phyloP scores from a whole-genome alignment of 2,329 filamentous ascomycete species.

The Botryotinia narcissicola region DNA sequence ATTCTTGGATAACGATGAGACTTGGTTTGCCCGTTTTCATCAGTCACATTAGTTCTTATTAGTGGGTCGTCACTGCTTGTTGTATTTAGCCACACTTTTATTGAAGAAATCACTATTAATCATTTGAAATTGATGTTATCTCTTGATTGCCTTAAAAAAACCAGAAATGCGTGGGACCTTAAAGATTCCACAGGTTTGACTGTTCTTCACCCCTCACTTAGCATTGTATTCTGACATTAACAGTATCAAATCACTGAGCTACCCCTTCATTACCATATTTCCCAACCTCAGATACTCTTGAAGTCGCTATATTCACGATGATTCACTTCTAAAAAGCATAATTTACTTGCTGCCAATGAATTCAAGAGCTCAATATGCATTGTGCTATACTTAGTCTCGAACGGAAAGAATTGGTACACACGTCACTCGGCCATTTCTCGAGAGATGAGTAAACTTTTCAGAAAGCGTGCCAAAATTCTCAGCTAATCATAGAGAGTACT shows the following conservation, averaged over 20 bases:
- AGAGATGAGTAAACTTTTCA: neutral
- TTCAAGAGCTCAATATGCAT: neutral
- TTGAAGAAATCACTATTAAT: neutral
- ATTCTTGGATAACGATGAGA: neutral
- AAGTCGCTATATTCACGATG: neutral
- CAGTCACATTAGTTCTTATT: neutral
- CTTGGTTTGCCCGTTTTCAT: neutral
- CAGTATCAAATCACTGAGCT: too few relatives aligned
- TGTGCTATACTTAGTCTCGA: neutral
- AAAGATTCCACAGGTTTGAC: neutral
- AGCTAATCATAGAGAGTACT: too few relatives aligned
- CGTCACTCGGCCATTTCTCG: neutral
- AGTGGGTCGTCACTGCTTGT: neutral
- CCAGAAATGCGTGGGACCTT: neutral
- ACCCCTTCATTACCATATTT: neutral
- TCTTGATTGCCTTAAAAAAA: neutral
- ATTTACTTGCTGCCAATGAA: neutral
- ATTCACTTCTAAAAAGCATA: neutral
- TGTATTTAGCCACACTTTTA: too few relatives aligned
- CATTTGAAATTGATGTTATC: neutral
- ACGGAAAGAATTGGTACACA: neutral
- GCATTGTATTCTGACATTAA: neutral
- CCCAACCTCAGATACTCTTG: too few relatives aligned
- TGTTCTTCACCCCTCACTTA: too few relatives aligned
- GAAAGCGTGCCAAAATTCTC: neutral